These are phyloP conservation scores for Edaphochlamys debaryana DNA, from an alignment of 139 green algal genomes.

Conservation along the genomic window DNA sequence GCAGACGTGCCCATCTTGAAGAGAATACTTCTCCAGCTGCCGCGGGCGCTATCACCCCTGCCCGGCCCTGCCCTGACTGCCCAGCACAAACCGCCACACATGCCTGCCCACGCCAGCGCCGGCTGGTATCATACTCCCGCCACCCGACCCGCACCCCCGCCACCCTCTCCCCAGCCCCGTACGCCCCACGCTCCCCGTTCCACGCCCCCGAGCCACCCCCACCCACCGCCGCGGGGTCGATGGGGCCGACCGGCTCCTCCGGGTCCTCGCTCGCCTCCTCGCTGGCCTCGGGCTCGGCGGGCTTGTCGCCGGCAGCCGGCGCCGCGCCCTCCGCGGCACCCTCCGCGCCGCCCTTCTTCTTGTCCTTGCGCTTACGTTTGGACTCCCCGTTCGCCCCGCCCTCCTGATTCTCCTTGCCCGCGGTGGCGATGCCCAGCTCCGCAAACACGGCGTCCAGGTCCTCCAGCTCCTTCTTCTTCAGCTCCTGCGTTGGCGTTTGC, in stretches of 20 bases:
- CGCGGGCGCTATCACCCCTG: no score
- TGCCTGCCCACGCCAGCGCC: no score
- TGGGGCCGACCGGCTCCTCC: slow-evolving; percentile 13
- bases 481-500: slow-evolving; percentile 48
- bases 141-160: no score
- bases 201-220: no score
- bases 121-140: no score
- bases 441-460: slow-evolving; percentile 70
- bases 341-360: slow-evolving; percentile 49
- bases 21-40: no score
- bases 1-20: no score
- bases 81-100: no score
- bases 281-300: slow-evolving; percentile 19
- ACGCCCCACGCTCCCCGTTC: no score
- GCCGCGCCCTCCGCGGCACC: background rate
- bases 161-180: no score
- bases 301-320: slow-evolving; percentile 4
- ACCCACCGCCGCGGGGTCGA: slow-evolving; percentile 66
- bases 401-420: slow-evolving; percentile 34
- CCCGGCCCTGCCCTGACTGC: no score
- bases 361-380: slow-evolving; percentile 67
- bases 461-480: slow-evolving; percentile 81
- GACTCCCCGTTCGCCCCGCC: slow-evolving; percentile 5
- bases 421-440: slow-evolving; percentile 61
- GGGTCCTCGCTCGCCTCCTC: slow-evolving; percentile 36